Evolutionary conservation across 2,329 filamentous ascomycete species (phyloP).

Genomic region (Metarhizium rileyi): DNA sequence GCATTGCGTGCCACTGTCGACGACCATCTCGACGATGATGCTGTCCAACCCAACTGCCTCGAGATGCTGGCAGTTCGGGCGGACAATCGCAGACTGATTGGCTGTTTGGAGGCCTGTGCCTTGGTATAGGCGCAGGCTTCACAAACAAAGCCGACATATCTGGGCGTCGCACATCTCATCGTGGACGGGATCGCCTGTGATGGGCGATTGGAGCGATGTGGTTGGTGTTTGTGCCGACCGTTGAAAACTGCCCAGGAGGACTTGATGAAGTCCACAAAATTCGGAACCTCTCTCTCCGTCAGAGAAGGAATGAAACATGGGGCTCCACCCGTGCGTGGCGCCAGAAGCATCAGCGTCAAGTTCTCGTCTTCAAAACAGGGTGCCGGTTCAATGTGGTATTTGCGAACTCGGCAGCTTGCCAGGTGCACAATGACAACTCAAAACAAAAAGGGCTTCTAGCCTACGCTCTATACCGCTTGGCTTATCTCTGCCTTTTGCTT

Average conservation of each 20-base stretch:
- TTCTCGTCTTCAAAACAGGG: no score
- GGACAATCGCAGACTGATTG: slow-evolving; percentile 16
- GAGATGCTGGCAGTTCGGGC: slow-evolving; percentile 8
- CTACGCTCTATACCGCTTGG: no score
- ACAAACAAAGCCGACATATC: slow-evolving; percentile 29
- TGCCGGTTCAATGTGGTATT: no score
- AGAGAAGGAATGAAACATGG: no score
- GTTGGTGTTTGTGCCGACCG: not conserved
- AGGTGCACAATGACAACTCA: no score
- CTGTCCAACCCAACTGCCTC: slow-evolving; percentile 2
- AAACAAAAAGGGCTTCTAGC: no score
- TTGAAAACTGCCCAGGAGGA: not conserved
- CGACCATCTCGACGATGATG: slow-evolving; percentile 15
- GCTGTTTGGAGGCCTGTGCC: slow-evolving; percentile 14
- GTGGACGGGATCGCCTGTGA: not conserved
- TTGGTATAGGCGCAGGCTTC: slow-evolving; percentile 31
- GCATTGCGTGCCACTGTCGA: slow-evolving; percentile 14
- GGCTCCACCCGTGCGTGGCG: no score
- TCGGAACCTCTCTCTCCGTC: no score
- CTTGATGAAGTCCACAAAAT: not conserved
- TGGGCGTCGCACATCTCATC: slow-evolving; percentile 16
- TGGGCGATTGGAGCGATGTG: not conserved
- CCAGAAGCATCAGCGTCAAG: no score
- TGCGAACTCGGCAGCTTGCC: no score
- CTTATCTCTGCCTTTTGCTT: no score